A percentile compares a stretch with the other conserved stretches of the same genome.
Conservation (phyloP, 2,329 filamentous ascomycete species). For the Talaromyces sp. region DNA sequence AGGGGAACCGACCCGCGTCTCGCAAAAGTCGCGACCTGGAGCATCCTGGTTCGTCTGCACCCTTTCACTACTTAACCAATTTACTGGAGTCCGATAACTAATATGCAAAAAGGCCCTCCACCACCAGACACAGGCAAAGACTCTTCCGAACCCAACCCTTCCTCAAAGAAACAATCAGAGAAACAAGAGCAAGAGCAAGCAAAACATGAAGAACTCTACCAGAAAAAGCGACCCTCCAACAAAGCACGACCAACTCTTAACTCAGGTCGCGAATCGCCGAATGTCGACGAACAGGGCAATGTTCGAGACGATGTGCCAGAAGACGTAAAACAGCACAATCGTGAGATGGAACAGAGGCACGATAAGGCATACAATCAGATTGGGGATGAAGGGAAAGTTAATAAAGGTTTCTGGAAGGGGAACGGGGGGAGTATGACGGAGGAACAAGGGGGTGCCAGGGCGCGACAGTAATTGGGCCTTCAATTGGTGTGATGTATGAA, state of each 20-base stretch:
- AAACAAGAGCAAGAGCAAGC: not conserved
- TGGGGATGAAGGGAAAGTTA: constrained; percentile 24
- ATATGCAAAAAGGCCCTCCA: constrained; percentile 4
- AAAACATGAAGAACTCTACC: not conserved
- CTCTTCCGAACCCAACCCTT: not conserved
- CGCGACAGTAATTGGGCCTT: not conserved
- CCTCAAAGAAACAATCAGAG: not conserved
- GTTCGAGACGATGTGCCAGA: constrained; percentile 27
- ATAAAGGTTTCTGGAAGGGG: constrained; percentile 22
- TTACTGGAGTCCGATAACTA: too few species aligned
- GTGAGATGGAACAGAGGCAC: constrained; percentile 31
- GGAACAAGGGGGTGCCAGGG: not conserved
- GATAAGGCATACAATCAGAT: constrained; percentile 35
- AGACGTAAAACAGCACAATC: constrained; percentile 36
- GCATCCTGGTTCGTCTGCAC: constrained; percentile 9
- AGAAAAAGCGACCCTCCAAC: constrained; percentile 28
- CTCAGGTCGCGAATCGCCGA: constrained; percentile 30
- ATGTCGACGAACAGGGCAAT: constrained; percentile 30
- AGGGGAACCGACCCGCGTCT: constrained; percentile 3
- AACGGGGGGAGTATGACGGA: constrained; percentile 9
- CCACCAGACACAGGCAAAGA: constrained; percentile 10
- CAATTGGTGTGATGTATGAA: not conserved
- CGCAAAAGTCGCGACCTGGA: constrained; percentile 14
- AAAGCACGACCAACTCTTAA: constrained; percentile 33
- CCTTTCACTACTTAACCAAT: not conserved